Evolutionary conservation across 495 filamentous ascomycete genomes (phyloP), one percentile per base, ranked within the genome.

Genomic region (Antarctomyces pellizariae): DNA sequence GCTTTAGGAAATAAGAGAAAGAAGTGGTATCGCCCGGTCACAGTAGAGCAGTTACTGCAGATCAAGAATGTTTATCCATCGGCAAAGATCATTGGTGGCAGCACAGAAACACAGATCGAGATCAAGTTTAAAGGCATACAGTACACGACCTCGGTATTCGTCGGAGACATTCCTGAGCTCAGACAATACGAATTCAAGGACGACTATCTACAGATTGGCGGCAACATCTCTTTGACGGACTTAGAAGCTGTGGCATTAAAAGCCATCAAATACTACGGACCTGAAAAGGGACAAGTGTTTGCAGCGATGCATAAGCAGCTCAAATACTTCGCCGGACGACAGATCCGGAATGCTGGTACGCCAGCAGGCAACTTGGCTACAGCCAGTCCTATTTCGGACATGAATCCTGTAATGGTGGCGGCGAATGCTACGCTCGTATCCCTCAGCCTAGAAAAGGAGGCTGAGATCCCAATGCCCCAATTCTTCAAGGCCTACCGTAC

Each of bases 71-170:
- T 66, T 0, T 71, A 82, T 34, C 86, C 83, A 0, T 67, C 69
- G 3, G 77, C 84, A 2, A 97, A 97, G 49, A 61, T 97, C 31
- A 91, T 97, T 33, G 84, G 83, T 14, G 86, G 86, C 22, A 90
- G 79, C 44, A 90, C 79, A 3, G 86, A 97, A 49, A 95, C 84
- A 0, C 86, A 93, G 46, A 93, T 97, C 28, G 86, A 97, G 48
- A 72, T 90, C 49, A 93, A 92, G 44, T 97, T 97, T 60, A 95
- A 97, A 54, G 78, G 67, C 2, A 68, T 89, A 64, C 67, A 79
- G 38, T 97, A 92, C 45, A 64, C 67, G 7, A 67, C 72, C 4
- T 93, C 80, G 0, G 83, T 97, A 1, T 95, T 74, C 43, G 69
- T 95, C 8, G 82, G 82, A 14, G 86, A 97, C 41, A 92, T 97